Evolutionary conservation across 495 filamentous ascomycete genomes (phyloP).

Genomic region (Penicillium macrosclerotiorum): DNA sequence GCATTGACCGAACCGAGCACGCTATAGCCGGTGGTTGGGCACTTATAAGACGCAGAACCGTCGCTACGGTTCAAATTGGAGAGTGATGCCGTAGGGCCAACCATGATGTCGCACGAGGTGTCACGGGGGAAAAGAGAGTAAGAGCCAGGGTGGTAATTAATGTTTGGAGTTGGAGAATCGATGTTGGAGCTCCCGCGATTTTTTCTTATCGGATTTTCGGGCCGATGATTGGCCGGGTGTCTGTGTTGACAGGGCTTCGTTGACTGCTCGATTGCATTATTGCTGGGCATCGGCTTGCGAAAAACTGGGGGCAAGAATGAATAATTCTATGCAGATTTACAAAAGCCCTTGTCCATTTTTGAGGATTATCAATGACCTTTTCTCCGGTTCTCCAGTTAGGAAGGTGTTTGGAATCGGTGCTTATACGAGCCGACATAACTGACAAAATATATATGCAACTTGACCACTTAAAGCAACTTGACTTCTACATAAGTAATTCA

Average conservation of each 20-base stretch:
- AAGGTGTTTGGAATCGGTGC: too few species aligned
- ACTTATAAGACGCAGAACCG: constrained; percentile 81
- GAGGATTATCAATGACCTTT: too few species aligned
- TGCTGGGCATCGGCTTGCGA: too few species aligned
- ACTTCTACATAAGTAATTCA: too few species aligned
- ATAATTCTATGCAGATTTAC: too few species aligned
- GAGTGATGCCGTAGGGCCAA: constrained; percentile 35
- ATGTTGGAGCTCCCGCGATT: constrained; percentile 15
- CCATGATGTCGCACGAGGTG: constrained; percentile 35
- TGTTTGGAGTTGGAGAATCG: neutral
- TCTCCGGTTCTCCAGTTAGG: too few species aligned
- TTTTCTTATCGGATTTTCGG: constrained; percentile 25
- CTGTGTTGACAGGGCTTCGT: neutral
- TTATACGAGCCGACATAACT: too few species aligned
- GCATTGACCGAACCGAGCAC: constrained; percentile 86
- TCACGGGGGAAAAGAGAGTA: neutral
- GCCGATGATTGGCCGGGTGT: constrained; percentile 22
- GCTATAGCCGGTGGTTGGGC: constrained; percentile 66
- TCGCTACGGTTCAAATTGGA: constrained; percentile 69
- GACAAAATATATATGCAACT: too few species aligned
- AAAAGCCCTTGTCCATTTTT: too few species aligned
- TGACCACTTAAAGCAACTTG: too few species aligned
- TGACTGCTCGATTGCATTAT: too few species aligned
- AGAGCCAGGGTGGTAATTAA: neutral
- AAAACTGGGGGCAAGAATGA: too few species aligned